phyloP scores from a whole-genome alignment of 2,329 filamentous ascomycete genomes.

The Fusarium pilosicola region DNA sequence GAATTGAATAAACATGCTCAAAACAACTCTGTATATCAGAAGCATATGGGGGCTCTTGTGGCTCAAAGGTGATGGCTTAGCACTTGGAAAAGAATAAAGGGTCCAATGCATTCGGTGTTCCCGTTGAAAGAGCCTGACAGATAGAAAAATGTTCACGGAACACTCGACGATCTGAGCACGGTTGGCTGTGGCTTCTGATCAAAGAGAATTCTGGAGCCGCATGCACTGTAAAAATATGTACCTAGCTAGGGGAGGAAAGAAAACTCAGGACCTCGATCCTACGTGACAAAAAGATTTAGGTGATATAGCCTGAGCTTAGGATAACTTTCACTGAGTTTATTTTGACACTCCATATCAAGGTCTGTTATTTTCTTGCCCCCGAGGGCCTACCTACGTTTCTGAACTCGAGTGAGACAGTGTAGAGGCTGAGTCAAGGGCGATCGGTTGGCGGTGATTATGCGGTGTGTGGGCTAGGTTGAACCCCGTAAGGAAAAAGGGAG shows the following conservation, averaged over 20 bases:
- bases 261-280: no score
- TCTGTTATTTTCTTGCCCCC: no score
- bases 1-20: background rate
- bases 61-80: background rate
- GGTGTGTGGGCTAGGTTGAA: conserved; percentile 26
- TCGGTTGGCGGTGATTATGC: conserved; percentile 9
- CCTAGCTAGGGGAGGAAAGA: no score
- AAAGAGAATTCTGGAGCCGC: conserved; percentile 2
- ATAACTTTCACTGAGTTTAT: no score
- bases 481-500: conserved; percentile 4
- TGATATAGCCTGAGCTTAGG: no score
- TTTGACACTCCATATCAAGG: no score
- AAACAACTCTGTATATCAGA: background rate
- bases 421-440: conserved; percentile 31
- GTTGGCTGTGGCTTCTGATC: background rate
- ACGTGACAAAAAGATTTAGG: no score
- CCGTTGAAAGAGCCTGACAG: conserved; percentile 6
- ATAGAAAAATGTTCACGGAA: background rate
- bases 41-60: background rate
- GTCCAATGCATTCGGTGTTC: background rate
- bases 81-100: background rate
- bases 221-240: background rate
- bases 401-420: conserved; percentile 11
- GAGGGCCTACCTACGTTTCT: background rate
- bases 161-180: background rate